phyloP scores from a whole-genome alignment of 1,139 yeast genomes.

The Scheffersomyces parashehatae region DNA sequence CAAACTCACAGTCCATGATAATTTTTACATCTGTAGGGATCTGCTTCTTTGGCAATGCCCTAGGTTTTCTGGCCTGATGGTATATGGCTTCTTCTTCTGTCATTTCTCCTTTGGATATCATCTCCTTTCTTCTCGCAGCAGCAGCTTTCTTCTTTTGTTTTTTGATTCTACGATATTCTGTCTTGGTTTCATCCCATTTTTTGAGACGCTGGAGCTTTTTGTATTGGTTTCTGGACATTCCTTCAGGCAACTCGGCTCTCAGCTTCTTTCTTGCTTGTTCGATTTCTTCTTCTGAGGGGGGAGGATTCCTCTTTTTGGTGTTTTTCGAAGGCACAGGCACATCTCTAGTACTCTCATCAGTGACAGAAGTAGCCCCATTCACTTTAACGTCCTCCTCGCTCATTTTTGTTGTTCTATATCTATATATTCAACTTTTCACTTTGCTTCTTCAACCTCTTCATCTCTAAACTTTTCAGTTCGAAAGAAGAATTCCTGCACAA shows the following conservation, averaged over 20 bases:
- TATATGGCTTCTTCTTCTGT: slow-evolving; percentile 18
- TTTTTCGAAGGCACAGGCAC: too few species aligned
- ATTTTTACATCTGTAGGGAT: slow-evolving; percentile 50
- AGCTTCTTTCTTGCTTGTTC: slow-evolving; percentile 12
- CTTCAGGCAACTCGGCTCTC: slow-evolving; percentile 59
- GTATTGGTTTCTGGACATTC: slow-evolving; percentile 84
- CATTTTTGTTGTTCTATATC: too few species aligned
- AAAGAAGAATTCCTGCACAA: too few species aligned
- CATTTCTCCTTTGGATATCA: slow-evolving; percentile 17
- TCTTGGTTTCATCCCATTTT: slow-evolving; percentile 66
- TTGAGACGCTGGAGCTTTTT: slow-evolving; percentile 64
- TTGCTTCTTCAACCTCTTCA: background rate
- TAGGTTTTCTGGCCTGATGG: slow-evolving; percentile 29
- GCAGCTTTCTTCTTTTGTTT: slow-evolving; percentile 54
- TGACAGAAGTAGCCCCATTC: too few species aligned
- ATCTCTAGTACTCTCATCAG: too few species aligned
- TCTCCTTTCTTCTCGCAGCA: slow-evolving; percentile 31
- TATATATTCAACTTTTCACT: background rate
- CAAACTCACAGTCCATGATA: slow-evolving; percentile 86
- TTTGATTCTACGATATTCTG: slow-evolving; percentile 51
- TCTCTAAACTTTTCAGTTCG: background rate
- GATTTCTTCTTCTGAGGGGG: slow-evolving; percentile 16
- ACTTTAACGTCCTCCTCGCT: too few species aligned
- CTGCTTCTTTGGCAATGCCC: slow-evolving; percentile 42
- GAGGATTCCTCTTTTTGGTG: slow-evolving; percentile 7